Percentiles rank a stretch among this genome's conserved stretches.
phyloP scores from a whole-genome alignment of 2,329 filamentous ascomycete species.

The Alternaria arborescens region DNA sequence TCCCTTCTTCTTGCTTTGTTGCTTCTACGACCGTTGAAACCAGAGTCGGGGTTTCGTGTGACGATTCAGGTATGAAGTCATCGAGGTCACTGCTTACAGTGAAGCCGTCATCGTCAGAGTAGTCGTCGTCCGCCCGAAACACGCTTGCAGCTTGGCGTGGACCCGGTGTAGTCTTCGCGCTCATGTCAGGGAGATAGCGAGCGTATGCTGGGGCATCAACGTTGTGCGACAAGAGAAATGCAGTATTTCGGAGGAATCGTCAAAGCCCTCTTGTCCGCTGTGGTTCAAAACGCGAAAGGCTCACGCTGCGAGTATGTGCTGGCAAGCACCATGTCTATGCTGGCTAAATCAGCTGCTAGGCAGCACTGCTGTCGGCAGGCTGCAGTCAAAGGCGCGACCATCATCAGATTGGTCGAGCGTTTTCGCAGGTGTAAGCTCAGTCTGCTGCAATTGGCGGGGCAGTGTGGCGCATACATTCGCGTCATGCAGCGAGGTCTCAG shows the following conservation, averaged over 20 bases:
- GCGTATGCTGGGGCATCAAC: neutral
- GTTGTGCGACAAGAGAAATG: too few relatives aligned
- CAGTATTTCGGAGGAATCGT: neutral
- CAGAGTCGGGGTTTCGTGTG: neutral
- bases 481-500: neutral
- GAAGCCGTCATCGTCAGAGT: neutral
- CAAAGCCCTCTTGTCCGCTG: neutral
- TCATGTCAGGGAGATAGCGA: neutral
- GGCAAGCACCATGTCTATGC: neutral
- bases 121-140: neutral
- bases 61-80: neutral
- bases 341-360: slow-evolving; percentile 2
- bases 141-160: neutral
- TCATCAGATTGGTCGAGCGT: neutral
- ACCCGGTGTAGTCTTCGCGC: neutral
- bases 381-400: neutral
- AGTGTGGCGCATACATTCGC: slow-evolving; percentile 1
- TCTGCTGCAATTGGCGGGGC: neutral
- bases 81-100: neutral
- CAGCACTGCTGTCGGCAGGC: neutral
- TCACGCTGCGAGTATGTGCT: neutral
- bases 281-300: neutral
- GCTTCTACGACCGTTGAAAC: neutral
- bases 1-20: neutral
- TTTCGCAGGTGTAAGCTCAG: neutral